Evolutionary conservation across 768 basidiomycete genomes (phyloP).

Genomic region (Boletellus sp.): DNA sequence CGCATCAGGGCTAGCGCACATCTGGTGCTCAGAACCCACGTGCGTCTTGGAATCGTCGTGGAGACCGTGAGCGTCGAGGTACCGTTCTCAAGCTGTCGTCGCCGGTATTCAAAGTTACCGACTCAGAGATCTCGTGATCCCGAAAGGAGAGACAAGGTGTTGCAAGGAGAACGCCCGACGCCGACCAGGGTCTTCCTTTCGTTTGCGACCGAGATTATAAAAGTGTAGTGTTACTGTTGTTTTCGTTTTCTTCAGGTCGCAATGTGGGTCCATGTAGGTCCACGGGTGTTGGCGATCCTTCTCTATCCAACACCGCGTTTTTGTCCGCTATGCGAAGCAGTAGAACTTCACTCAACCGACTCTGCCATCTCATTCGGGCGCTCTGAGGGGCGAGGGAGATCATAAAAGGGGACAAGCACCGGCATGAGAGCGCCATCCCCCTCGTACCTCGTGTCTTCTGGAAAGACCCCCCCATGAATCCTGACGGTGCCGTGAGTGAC

Average conservation of each 20-base stretch:
- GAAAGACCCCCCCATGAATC: slow-evolving; percentile 10
- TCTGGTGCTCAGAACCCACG: neutral
- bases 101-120: too few relatives aligned
- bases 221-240: neutral
- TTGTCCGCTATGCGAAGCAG: slow-evolving; percentile 13
- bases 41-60: neutral
- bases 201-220: neutral
- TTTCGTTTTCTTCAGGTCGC: slow-evolving; percentile 17
- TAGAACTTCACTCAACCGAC: slow-evolving; percentile 1
- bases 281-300: neutral
- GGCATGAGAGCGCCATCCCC: neutral
- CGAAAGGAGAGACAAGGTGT: slow-evolving; percentile 9
- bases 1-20: neutral
- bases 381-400: neutral
- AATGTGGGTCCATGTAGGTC: slow-evolving; percentile 25
- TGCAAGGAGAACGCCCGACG: slow-evolving; percentile 4
- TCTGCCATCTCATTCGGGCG: neutral
- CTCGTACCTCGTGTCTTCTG: neutral
- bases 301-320: slow-evolving; percentile 7
- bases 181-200: neutral
- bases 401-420: slow-evolving; percentile 16
- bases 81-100: too few relatives aligned
- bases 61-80: neutral
- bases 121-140: slow-evolving; percentile 1
- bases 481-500: slow-evolving; percentile 14